Percentiles rank a stretch among this genome's conserved stretches.
These are phyloP conservation scores for Aspergillus hiratsukae DNA, from an alignment of 2,329 filamentous ascomycete species.

Conservation along the genomic window DNA sequence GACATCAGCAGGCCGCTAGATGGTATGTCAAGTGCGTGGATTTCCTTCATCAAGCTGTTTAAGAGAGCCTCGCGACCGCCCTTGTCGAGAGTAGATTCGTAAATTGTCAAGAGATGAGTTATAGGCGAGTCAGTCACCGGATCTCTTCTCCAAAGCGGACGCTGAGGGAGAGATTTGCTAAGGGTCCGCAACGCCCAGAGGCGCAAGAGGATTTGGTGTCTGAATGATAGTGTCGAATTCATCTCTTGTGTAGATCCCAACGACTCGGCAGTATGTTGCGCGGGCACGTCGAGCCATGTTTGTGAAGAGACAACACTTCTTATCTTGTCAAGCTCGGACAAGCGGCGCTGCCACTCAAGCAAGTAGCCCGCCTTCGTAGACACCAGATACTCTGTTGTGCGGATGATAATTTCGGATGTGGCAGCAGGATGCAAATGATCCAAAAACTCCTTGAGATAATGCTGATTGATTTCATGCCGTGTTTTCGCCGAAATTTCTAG, in stretches of 20 bases:
- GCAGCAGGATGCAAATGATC: slow-evolving; percentile 19
- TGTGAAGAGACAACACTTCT: slow-evolving; percentile 19
- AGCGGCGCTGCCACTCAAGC: slow-evolving; percentile 30
- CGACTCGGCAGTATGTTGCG: background rate
- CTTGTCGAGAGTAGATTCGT: slow-evolving; percentile 17
- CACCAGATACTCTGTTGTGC: slow-evolving; percentile 29
- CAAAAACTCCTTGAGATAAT: slow-evolving; percentile 19
- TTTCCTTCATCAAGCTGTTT: slow-evolving; percentile 22
- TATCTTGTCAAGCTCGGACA: slow-evolving; percentile 18
- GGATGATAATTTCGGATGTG: slow-evolving; percentile 25
- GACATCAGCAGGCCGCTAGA: slow-evolving; percentile 26
- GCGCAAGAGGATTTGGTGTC: slow-evolving; percentile 29
- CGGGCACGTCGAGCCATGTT: slow-evolving; percentile 22
- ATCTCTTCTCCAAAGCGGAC: slow-evolving; percentile 16
- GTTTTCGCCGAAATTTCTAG: slow-evolving; percentile 13
- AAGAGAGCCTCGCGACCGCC: slow-evolving; percentile 20
- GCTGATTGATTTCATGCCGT: slow-evolving; percentile 4
- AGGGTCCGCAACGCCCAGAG: slow-evolving; percentile 31
- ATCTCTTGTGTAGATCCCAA: background rate
- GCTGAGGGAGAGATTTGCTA: slow-evolving; percentile 16
- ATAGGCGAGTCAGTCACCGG: slow-evolving; percentile 17
- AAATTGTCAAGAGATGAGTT: slow-evolving; percentile 24
- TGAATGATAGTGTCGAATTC: slow-evolving; percentile 8
- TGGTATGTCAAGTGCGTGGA: slow-evolving; percentile 28
- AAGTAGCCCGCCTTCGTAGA: slow-evolving; percentile 16